Percentiles rank a stretch among this genome's conserved stretches.
phyloP scores from a whole-genome alignment of 306 rosid genomes.

The Crataegus laevigata region DNA sequence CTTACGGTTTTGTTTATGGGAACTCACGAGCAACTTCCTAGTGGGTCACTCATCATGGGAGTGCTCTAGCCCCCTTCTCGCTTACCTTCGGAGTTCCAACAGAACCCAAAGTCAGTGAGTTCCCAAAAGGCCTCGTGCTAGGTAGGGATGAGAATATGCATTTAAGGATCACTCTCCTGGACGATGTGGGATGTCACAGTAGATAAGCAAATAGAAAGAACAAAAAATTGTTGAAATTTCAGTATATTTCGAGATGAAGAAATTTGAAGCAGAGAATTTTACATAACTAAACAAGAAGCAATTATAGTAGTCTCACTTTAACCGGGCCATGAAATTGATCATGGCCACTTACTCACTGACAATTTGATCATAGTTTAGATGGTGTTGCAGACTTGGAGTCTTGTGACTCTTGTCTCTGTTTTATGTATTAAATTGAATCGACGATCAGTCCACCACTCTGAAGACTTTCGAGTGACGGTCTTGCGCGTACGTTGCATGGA shows the following conservation, averaged over 20 bases:
- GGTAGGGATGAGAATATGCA: no score
- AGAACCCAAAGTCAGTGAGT: no score
- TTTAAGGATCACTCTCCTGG: no score
- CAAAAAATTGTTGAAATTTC: not conserved
- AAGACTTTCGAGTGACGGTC: not conserved
- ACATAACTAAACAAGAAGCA: no score
- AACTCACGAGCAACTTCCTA: no score
- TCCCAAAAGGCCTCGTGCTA: no score
- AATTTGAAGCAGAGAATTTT: not conserved
- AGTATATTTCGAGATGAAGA: not conserved
- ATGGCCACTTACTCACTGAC: not conserved
- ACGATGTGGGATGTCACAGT: no score
- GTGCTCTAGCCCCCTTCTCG: no score
- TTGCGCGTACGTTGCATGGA: not conserved
- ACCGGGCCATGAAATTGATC: not conserved
- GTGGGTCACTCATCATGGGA: no score
- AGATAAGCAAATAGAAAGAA: not conserved
- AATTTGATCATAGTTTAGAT: not conserved
- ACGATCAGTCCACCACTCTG: not conserved
- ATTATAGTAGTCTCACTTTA: not conserved
- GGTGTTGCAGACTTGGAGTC: not conserved
- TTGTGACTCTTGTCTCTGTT: no score
- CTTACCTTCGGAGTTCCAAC: no score
- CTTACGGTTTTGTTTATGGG: no score
- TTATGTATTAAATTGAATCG: not conserved